A percentile compares a stretch with the other conserved stretches of the same genome.
These are phyloP conservation scores for Acephala macrosclerotiorum DNA, from an alignment of 2,329 filamentous ascomycete species.

Conservation along the genomic window DNA sequence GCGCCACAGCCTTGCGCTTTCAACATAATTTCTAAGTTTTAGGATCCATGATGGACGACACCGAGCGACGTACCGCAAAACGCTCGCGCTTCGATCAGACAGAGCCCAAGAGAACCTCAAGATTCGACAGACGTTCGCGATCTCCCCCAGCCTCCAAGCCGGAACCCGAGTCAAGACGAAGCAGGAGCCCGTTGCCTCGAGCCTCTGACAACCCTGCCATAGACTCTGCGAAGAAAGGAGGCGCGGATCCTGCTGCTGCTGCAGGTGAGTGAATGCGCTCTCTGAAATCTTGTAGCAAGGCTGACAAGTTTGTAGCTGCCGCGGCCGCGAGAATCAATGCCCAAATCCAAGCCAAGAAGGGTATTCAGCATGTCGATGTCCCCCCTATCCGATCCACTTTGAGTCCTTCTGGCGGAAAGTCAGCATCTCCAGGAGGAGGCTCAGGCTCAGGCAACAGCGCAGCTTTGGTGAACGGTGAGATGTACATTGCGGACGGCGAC, in stretches of 20 bases:
- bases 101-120: constrained; percentile 76
- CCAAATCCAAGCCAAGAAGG: constrained; percentile 84
- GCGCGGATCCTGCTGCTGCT: constrained; percentile 76
- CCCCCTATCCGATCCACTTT: constrained; percentile 71
- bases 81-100: constrained; percentile 95
- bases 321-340: constrained; percentile 90
- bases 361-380: constrained; percentile 88
- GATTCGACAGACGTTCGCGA: constrained; percentile 91
- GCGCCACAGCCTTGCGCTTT: constrained; percentile 9
- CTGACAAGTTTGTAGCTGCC: constrained; percentile 65
- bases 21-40: neutral
- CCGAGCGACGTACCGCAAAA: constrained; percentile 76
- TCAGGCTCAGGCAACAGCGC: constrained; percentile 49
- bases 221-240: constrained; percentile 50
- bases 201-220: constrained; percentile 43
- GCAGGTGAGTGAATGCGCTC: constrained; percentile 65
- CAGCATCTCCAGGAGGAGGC: constrained; percentile 40
- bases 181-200: constrained; percentile 77
- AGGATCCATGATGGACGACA: constrained; percentile 71
- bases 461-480: constrained; percentile 75
- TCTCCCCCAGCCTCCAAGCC: constrained; percentile 71
- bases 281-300: constrained; percentile 13
- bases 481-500: constrained; percentile 95
- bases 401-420: constrained; percentile 36
- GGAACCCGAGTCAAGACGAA: constrained; percentile 70